Evolutionary conservation across 495 filamentous ascomycete species (phyloP).

Genomic region (Cercophora sp.): DNA sequence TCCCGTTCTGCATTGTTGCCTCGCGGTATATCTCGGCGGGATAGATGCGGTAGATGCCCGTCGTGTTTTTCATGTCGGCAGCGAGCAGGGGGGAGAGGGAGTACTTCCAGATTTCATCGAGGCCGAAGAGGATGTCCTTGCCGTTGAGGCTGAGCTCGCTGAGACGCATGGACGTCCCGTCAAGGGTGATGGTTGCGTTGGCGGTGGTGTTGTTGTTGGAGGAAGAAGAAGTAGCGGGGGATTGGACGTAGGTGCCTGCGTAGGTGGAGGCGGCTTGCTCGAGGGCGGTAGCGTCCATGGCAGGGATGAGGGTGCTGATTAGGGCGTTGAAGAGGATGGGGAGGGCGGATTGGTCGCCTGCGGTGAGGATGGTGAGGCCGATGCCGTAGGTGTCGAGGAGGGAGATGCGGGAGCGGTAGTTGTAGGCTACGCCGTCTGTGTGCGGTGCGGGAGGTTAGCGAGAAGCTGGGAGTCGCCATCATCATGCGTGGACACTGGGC

Average conservation of each 20-base stretch:
- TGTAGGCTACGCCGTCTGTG: conserved; percentile 24
- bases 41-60: conserved; percentile 21
- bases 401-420: conserved; percentile 19
- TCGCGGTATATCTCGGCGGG: conserved; percentile 30
- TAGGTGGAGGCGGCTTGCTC: conserved; percentile 25
- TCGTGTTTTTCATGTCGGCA: conserved; percentile 11
- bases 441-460: too few relatives aligned
- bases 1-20: conserved; percentile 12
- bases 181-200: conserved; percentile 17
- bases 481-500: too few relatives aligned
- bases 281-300: conserved; percentile 30
- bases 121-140: conserved; percentile 27
- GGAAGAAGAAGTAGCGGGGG: conserved; percentile 9
- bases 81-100: conserved; percentile 13
- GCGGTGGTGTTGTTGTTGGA: conserved; percentile 18
- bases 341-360: conserved; percentile 16
- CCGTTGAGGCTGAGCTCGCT: conserved; percentile 35
- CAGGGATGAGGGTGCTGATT: conserved; percentile 25
- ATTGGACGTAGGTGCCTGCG: conserved; percentile 16
- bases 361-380: conserved; percentile 21
- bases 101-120: conserved; percentile 8
- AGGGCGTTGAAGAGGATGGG: conserved; percentile 16
- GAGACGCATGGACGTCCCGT: conserved; percentile 30
- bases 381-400: conserved; percentile 25
- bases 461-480: too few relatives aligned